Conservation (phyloP, 768 basidiomycete genomes). For the Neoboletus brunneissimus region DNA sequence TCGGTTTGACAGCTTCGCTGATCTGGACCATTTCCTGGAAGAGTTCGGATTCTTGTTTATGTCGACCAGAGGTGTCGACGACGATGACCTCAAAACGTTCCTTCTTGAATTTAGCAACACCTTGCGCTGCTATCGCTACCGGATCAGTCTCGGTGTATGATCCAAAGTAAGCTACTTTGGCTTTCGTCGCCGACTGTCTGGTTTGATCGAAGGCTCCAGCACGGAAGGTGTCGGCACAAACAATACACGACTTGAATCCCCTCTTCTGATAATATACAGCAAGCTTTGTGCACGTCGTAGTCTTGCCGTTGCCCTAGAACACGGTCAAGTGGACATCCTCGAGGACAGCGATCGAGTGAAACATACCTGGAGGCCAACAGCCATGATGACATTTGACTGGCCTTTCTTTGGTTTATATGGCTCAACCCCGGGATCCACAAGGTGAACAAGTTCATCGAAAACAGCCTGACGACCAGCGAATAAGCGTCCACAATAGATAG, state of each 20-base stretch:
- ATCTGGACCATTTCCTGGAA: slow-evolving; percentile 99
- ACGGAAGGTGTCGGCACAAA: slow-evolving; percentile 99
- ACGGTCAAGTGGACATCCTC: slow-evolving; percentile 1
- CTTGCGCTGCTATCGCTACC: slow-evolving; percentile 89
- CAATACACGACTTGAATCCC: slow-evolving; percentile 95
- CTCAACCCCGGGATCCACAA: slow-evolving; percentile 94
- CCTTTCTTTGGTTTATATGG: slow-evolving; percentile 97
- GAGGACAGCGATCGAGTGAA: background rate
- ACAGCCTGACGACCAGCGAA: slow-evolving; percentile 60
- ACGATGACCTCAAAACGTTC: slow-evolving; percentile 98
- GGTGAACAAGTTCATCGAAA: slow-evolving; percentile 91
- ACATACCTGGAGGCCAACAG: slow-evolving; percentile 88
- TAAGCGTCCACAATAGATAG: slow-evolving; percentile 7
- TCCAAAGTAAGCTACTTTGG: slow-evolving; percentile 98
- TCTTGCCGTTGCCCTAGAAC: slow-evolving; percentile 91
- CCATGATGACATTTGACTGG: slow-evolving; percentile 93
- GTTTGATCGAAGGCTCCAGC: slow-evolving; percentile 99
- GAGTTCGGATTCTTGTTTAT: slow-evolving; percentile 94
- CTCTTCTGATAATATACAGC: slow-evolving; percentile 97
- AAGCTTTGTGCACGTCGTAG: slow-evolving; percentile 98
- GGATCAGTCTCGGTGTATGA: slow-evolving; percentile 99
- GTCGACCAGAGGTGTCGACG: slow-evolving; percentile 95
- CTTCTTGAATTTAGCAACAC: slow-evolving; percentile 96
- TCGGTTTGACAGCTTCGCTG: slow-evolving; percentile 86
- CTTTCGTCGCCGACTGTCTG: slow-evolving; percentile 97